Evolutionary conservation across 2,329 filamentous ascomycete genomes (phyloP).

Genomic region (Colletotrichum agaves): DNA sequence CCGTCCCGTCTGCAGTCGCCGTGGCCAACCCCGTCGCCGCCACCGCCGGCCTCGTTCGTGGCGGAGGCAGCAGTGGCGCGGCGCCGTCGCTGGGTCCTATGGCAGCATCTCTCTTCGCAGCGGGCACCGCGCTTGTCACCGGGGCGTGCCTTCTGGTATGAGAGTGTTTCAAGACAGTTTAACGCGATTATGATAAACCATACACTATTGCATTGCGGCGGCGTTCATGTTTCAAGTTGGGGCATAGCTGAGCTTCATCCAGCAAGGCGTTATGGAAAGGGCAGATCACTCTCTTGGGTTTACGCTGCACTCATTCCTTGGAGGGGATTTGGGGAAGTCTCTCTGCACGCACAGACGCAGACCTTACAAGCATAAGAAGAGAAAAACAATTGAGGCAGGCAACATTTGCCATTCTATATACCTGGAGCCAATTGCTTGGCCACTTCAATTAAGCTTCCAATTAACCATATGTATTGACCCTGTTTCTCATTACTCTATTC

Average conservation of each 20-base stretch:
- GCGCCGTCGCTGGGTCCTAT: conserved; percentile 23
- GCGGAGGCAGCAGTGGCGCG: conserved; percentile 21
- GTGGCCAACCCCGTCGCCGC: conserved; percentile 62
- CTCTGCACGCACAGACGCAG: neutral
- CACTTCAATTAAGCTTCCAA: neutral
- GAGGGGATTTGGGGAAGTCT: neutral
- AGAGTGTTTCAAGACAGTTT: neutral
- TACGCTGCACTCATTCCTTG: conserved; percentile 26
- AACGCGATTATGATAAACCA: conserved; percentile 4
- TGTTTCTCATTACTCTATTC: conserved; percentile 5
- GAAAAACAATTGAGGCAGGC: neutral
- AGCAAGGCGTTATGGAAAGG: conserved; percentile 28
- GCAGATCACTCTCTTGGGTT: neutral
- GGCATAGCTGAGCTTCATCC: conserved; percentile 18
- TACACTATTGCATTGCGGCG: conserved; percentile 29
- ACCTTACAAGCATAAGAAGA: neutral
- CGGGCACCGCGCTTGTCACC: conserved; percentile 3
- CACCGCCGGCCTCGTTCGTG: conserved; percentile 52
- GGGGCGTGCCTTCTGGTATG: conserved; percentile 15
- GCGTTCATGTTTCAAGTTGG: neutral
- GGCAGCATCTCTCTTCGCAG: conserved; percentile 28
- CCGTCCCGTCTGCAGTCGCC: conserved; percentile 65
- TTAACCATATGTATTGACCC: neutral
- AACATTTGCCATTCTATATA: conserved; percentile 7
- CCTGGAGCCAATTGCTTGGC: conserved; percentile 24